Percentiles rank a stretch among this genome's conserved stretches.
Evolutionary conservation across 148 eudicot species (phyloP).

Genomic region (Rhododendron griersonianum): DNA sequence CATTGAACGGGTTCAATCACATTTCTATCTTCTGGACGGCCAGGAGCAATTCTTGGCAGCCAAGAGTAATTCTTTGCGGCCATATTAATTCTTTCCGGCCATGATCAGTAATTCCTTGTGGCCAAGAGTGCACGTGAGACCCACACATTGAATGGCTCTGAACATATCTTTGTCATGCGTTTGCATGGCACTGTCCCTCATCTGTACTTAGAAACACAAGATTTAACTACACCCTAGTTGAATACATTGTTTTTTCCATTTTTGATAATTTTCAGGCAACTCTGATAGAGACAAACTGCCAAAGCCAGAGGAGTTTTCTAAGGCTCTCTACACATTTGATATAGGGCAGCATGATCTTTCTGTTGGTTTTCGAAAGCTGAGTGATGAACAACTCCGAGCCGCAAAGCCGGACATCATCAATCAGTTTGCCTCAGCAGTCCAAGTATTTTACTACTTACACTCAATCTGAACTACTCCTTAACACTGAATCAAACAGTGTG

Average conservation of each 20-base stretch:
- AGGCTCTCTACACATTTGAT: slow-evolving; percentile 73
- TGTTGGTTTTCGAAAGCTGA: slow-evolving; percentile 45
- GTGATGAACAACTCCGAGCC: slow-evolving; percentile 31
- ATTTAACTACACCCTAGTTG: no score
- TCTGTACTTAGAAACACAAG: background rate
- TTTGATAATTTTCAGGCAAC: slow-evolving; percentile 20
- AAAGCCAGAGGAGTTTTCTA: slow-evolving; percentile 46
- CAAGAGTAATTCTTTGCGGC: no score
- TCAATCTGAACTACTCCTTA: background rate
- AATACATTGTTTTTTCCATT: background rate
- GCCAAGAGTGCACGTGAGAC: background rate
- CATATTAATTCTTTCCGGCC: no score
- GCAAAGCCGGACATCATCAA: slow-evolving; percentile 40
- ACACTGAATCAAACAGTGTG: background rate
- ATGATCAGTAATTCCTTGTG: no score
- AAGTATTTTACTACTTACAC: slow-evolving; percentile 32
- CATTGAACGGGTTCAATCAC: background rate
- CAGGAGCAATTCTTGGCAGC: no score
- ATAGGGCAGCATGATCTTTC: slow-evolving; percentile 78
- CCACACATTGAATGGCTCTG: background rate
- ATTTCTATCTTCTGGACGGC: no score
- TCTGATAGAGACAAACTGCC: slow-evolving; percentile 44
- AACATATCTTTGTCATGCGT: background rate
- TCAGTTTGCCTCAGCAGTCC: slow-evolving; percentile 45
- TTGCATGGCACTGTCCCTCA: background rate